phyloP scores from a whole-genome alignment of 2,329 filamentous ascomycete genomes.

The Stemphylium beticola region DNA sequence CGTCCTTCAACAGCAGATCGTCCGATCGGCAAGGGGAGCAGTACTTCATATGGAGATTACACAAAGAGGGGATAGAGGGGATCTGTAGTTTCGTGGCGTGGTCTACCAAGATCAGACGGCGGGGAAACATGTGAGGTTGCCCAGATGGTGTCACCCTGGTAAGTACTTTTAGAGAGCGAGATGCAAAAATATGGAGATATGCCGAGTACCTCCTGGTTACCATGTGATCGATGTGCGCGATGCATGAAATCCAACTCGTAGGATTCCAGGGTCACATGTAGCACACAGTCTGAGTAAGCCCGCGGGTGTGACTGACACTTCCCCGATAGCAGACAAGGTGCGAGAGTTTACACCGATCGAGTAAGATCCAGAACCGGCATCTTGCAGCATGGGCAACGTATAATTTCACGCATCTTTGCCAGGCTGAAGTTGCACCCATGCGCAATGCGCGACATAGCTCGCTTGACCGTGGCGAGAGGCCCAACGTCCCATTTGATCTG shows the following conservation, averaged over 20 bases:
- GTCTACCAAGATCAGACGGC: no score
- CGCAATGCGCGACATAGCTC: slow-evolving; percentile 12
- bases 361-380: slow-evolving; percentile 1
- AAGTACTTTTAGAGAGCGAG: no score
- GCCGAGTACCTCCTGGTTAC: neutral
- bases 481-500: slow-evolving; percentile 1
- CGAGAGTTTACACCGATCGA: slow-evolving; percentile 1
- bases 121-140: no score
- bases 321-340: slow-evolving; percentile 1
- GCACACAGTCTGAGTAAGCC: neutral
- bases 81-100: no score
- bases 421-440: slow-evolving; percentile 9
- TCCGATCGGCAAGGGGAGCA: no score
- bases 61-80: no score
- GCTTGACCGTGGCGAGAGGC: slow-evolving; percentile 4
- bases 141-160: no score
- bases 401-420: slow-evolving; percentile 3
- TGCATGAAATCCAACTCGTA: no score
- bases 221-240: no score
- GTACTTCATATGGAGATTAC: no score
- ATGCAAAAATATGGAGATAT: neutral
- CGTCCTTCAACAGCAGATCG: no score
- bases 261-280: neutral
- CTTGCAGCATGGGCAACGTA: slow-evolving; percentile 3
- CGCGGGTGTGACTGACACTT: neutral